Evolutionary conservation across 176 grass and related monocot species (phyloP).

Genomic region (Oryza meridionalis): DNA sequence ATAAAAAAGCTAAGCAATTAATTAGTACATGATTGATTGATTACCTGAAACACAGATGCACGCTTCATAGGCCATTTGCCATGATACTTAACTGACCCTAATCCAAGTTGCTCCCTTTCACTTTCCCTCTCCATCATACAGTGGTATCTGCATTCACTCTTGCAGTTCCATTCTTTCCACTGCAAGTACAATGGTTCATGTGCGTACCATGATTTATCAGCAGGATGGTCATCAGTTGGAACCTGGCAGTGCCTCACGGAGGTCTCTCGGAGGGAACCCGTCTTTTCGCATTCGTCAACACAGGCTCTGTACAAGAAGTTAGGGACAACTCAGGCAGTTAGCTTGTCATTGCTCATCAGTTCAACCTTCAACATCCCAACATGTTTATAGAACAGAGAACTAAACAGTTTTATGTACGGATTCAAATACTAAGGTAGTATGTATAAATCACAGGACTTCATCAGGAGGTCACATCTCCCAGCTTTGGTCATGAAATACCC

Average conservation of each 20-base stretch:
- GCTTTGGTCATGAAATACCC: not conserved
- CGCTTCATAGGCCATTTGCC: slow-evolving; percentile 90
- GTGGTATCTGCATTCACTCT: slow-evolving; percentile 82
- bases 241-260: slow-evolving; percentile 63
- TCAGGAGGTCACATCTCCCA: not conserved
- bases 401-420: not conserved
- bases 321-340: not conserved
- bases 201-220: slow-evolving; percentile 68
- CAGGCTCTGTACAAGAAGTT: slow-evolving; percentile 49
- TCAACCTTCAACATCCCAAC: not conserved
- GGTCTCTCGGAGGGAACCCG: slow-evolving; percentile 63
- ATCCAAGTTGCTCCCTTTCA: slow-evolving; percentile 63
- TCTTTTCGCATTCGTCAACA: slow-evolving; percentile 64
- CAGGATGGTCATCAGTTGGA: slow-evolving; percentile 51
- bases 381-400: not conserved
- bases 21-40: slow-evolving; percentile 1
- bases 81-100: slow-evolving; percentile 81
- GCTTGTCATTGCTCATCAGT: slow-evolving; percentile 15
- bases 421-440: not conserved
- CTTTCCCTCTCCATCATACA: slow-evolving; percentile 90
- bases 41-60: slow-evolving; percentile 88
- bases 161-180: slow-evolving; percentile 98
- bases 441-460: not conserved
- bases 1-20: not conserved
- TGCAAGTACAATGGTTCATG: slow-evolving; percentile 81